Evolutionary conservation across 1,284 basidiomycete genomes (phyloP).

Genomic region (Phellopilus nigrolimitatus): DNA sequence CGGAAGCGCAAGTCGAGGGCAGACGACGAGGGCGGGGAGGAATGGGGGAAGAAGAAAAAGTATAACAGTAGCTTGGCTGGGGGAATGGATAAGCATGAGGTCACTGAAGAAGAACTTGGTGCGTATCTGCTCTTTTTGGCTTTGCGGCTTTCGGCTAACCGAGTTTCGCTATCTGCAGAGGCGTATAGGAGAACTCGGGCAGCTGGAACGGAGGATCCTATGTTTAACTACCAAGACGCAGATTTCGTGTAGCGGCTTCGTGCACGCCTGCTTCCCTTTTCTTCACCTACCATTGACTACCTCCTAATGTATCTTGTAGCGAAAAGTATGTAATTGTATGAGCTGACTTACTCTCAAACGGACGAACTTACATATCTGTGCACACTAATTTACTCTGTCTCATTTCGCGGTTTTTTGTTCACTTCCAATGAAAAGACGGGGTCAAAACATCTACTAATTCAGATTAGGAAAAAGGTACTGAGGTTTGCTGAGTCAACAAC

Average conservation of each 20-base stretch:
- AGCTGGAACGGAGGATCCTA: constrained; percentile 72
- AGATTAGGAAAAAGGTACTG: no score
- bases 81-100: constrained; percentile 54
- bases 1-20: constrained; percentile 67
- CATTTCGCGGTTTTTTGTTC: no score
- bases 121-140: constrained; percentile 31
- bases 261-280: constrained; percentile 7
- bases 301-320: background rate
- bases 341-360: no score
- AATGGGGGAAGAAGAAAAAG: constrained; percentile 55
- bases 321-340: no score
- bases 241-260: constrained; percentile 10
- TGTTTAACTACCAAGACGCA: constrained; percentile 73
- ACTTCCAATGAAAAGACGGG: no score
- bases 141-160: constrained; percentile 19
- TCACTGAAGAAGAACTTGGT: constrained; percentile 93
- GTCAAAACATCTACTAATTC: no score
- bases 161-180: constrained; percentile 60
- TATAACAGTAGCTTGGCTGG: constrained; percentile 39
- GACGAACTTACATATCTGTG: no score
- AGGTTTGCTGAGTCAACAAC: no score
- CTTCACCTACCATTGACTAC: background rate
- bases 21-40: constrained; percentile 51
- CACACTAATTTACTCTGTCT: no score
- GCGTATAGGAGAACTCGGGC: constrained; percentile 71